Base-by-base conservation (phyloP, 2,329 filamentous ascomycete species). In the Pestalotiopsis sp. region DNA sequence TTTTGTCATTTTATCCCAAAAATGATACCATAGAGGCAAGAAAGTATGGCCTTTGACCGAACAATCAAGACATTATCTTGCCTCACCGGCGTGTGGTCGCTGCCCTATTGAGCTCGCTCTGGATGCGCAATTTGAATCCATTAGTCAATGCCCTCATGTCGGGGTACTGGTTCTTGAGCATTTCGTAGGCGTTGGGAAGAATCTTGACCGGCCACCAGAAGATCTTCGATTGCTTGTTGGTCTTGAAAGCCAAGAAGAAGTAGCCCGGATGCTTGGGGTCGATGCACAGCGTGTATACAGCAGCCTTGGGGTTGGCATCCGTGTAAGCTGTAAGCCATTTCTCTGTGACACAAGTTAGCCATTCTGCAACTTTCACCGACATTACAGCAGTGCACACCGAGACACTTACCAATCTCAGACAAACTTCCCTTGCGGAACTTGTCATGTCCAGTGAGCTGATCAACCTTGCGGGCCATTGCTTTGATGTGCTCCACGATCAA, bases 401-500 rank as follows among this genome's bases (percentile, higher is more conserved):
- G 13, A 67, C 61, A 85, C 92, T 85, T 91, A 97, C 95, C 95
- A 71, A 94, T 93, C 76, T 96, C 92, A 70, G 90, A 86, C 76
- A 91, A 91, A 71, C 90, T 95, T 70, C 92, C 91, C 71, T 89
- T 89, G 82, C 97, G 94, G 85, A 93, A 99, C 81, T 97, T 97
- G 79, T 98, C 95, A 80, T 98, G 92, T 73, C 92, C 89, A 86
- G 94, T 96, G 85, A 99, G 91, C 84, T 99, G 95, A 73, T 97
- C 94, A 65, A 98, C 95, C 86, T 99, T 99, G 81, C 92, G 93
- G 20, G 94, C 93, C 96, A 98, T 99, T 66, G 95, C 94, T 84
- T 97, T 96, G 78, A 99, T 94, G 78, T 99, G 96, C 77, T 96
- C 93, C 78, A 97, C 95, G 74, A 99, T 98, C 83, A 99, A 82